Evolutionary conservation across 371 early-diverging fungal species (phyloP), one percentile per base, ranked within the genome.

Genomic region (Mortierella sp.): DNA sequence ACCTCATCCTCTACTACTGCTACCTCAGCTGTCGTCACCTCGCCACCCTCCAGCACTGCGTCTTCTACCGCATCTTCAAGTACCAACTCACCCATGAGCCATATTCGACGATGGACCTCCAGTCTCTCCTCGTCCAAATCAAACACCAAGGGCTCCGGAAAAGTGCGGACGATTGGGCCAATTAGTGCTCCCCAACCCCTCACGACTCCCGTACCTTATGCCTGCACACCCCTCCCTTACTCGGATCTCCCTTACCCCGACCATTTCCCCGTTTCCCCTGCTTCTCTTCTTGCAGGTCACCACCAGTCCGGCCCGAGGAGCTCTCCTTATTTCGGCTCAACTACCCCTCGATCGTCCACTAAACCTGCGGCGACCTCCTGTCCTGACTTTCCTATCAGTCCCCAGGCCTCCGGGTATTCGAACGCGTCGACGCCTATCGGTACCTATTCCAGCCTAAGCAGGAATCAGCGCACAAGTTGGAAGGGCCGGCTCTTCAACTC

Each of bases 141-240:
- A 31, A 64, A 43, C 31, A 19, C 69, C 73, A 80, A 74, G 52
- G 41, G 45, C 24, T 66, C 68, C 19, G 34, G 39, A 22, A 76
- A 77, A 50, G 50, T 48, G 31, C 64, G 81, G 37, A 73, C 79
- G 22, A 78, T 83, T 44, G 79, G 75, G 3, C 77, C 78, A 13
- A 83, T 83, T 29, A 52, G 83, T 31, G 68, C 76, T 1, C 83
- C 83, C 7, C 76, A 75, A 40, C 83, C 83, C 2, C 50, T 83
- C 47, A 77, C 70, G 6, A 78, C 79, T 0, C 79, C 78, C 29
- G 83, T 66, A 11, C 83, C 79, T 4, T 78, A 72, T 48, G 79
- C 79, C 4, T 83, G 83, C 45, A 78, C 83, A 1, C 83, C 83
- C 14, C 63, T 83, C 7, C 83, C 83, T 19, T 83, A 83, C 26